Evolutionary conservation across 257 asterid species (phyloP), one percentile per base, ranked within the genome.

Genomic region (Primulina huaijiensis): DNA sequence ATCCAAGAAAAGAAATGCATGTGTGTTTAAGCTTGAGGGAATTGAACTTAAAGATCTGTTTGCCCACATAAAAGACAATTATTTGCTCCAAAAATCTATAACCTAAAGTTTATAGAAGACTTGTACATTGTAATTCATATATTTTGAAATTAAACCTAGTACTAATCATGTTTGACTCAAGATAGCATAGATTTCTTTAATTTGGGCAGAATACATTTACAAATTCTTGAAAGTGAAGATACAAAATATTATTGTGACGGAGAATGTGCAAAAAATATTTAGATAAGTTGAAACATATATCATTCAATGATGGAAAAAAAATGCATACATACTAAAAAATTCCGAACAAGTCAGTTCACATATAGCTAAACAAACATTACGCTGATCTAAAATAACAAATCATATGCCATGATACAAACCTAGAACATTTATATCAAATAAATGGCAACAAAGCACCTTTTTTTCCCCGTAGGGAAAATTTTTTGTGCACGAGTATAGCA

Each of bases 1-100:
- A 62, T 60, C 62, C 64, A 65, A 70, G 56, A 40, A 68, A 74
- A 27, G 25, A 29, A 46, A 37, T 11, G 25, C 64, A 23, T 65
- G 59, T 57, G 9, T 17, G 33, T 30, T 34, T 60, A 62, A 7
- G n/a, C 33, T 33, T 23, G 27, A 50, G 59, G n/a, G 60, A 65
- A 27, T 62, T 71, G 35, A 10, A 37, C 69, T 21, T 57, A 20
- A 7, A 69, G 55, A 57, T 33, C 27, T 37, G 30, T 14, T 14
- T 23, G 23, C 27, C 46, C 29, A n/a, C 30, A 43, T 64, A 40
- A 11, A 40, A 40, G 17, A 40, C 2, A 10, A 40, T 40, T 40
- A 40, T 10, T 40, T 40, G 8, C 52, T 7, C 38, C 12, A 30
- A 62, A 62, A 62, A 62, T 16, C 67, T 40, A 62, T 62, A 31